Percentiles rank a stretch among this genome's conserved stretches.
Conservation (phyloP, 2,329 filamentous ascomycete species). For the Penicillium sclerotiorum region DNA sequence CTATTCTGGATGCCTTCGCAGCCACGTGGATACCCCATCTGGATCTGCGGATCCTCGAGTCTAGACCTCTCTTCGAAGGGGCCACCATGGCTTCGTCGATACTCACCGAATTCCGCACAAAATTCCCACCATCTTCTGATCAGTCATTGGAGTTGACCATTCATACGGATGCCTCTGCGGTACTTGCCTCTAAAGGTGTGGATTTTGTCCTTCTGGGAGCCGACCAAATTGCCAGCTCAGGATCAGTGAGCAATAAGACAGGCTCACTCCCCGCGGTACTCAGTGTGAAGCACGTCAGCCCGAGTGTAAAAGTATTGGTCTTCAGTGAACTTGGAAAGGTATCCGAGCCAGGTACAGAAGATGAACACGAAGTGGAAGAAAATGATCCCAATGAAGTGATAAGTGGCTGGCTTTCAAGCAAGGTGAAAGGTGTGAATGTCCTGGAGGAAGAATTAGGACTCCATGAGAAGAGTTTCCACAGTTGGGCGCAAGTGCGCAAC, state of each 20-base stretch:
- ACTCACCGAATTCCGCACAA: conserved; percentile 25
- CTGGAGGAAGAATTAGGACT: conserved; percentile 20
- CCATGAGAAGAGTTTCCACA: conserved; percentile 14
- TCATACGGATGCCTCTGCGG: conserved; percentile 63
- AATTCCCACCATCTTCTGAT: conserved; percentile 19
- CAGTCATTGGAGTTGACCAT: conserved; percentile 49
- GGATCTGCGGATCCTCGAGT: conserved; percentile 66
- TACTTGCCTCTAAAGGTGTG: conserved; percentile 54
- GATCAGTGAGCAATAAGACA: conserved; percentile 68
- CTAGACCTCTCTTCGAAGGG: conserved; percentile 68
- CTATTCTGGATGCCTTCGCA: conserved; percentile 49
- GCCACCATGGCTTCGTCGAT: conserved; percentile 55
- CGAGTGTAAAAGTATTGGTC: conserved; percentile 54
- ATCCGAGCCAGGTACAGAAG: conserved; percentile 50
- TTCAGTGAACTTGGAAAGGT: conserved; percentile 66
- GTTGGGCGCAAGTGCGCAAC: conserved; percentile 42
- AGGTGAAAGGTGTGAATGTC: conserved; percentile 26
- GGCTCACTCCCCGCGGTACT: conserved; percentile 64
- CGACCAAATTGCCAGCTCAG: conserved; percentile 61
- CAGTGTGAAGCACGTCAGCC: conserved; percentile 54
- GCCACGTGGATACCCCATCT: conserved; percentile 41
- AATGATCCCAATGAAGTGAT: conserved; percentile 58
- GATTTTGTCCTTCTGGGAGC: conserved; percentile 66
- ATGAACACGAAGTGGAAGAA: conserved; percentile 55
- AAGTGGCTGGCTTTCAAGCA: conserved; percentile 47